A percentile compares a stretch with the other conserved stretches of the same genome.
phyloP scores from a whole-genome alignment of 371 early-diverging fungal genomes.

The Smittium culicis region DNA sequence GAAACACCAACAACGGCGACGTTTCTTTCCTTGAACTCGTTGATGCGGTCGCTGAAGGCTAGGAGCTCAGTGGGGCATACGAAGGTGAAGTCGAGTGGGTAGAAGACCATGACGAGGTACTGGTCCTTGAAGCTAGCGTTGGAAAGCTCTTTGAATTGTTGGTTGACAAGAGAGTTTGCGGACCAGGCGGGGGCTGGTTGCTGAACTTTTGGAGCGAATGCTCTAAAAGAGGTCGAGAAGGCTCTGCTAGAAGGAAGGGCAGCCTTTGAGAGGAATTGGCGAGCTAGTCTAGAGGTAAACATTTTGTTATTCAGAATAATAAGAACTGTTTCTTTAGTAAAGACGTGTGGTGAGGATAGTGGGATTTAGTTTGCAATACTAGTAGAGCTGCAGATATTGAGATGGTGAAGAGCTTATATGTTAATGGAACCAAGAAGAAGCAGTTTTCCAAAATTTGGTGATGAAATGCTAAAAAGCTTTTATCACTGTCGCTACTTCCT shows the following conservation, averaged over 20 bases:
- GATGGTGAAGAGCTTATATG: too few species aligned
- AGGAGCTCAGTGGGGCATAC: constrained; percentile 76
- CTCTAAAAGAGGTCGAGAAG: not conserved
- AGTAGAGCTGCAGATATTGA: too few species aligned
- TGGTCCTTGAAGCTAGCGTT: constrained; percentile 19
- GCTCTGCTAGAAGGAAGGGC: not conserved
- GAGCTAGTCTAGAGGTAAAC: too few species aligned
- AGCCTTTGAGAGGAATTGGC: not conserved
- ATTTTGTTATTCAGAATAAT: too few species aligned
- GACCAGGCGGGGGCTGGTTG: constrained; percentile 19
- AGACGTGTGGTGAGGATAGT: too few species aligned
- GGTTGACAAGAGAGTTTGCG: constrained; percentile 17
- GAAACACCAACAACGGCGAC: constrained; percentile 61
- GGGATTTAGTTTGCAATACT: too few species aligned
- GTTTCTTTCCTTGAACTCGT: constrained; percentile 53
- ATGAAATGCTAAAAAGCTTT: too few species aligned
- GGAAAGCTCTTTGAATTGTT: constrained; percentile 14
- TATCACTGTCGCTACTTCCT: too few species aligned
- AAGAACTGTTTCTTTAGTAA: too few species aligned
- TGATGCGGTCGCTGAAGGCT: constrained; percentile 63
- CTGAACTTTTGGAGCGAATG: constrained; percentile 2
- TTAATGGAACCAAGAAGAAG: too few species aligned
- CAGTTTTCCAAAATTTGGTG: too few species aligned
- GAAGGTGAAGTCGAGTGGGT: constrained; percentile 50
- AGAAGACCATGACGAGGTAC: constrained; percentile 23